Evolutionary conservation across 1,284 basidiomycete genomes (phyloP), one percentile per base, ranked within the genome.

Genomic region (Mycena citricolor): DNA sequence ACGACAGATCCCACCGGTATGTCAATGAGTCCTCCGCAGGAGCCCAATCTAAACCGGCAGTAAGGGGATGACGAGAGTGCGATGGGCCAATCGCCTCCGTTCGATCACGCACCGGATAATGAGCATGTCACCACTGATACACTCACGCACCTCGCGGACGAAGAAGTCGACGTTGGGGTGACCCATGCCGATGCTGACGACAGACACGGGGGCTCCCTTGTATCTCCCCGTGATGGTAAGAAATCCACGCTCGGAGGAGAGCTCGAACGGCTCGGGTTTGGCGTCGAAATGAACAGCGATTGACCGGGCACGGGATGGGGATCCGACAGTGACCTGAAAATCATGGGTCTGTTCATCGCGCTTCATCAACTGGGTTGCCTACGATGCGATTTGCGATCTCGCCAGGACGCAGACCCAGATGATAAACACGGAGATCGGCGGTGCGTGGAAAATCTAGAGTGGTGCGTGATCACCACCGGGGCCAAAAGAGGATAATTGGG

Each of bases 151-250:
- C 66, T 92, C 90, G 51, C 90, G 78, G 12, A 92, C 76, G 61
- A 91, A 89, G 65, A 92, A 92, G 64, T 92, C 89, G 63, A 84
- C 84, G 62, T 86, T 88, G 2, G 87, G 77, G 49, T 68, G 70
- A 16, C 89, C 89, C 90, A 92, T 92, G 8, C 90, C 90, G 45
- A 90, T 90, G 48, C 83, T 85, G 33, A 90, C 71, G 42, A 92
- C 77, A 11, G 82, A 86, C 24, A 92, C 62, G 5, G 88, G 86
- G 4, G 76, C 63, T 33, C 77, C 78, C 33, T 76, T 73, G 68
- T 83, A 91, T 28, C 80, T 73, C 10, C 90, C 90, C 4, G 89
- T 91, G 51, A 90, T 77, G 4, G 86, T 91, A 46, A 86, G 65
- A 64, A 90, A 92, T 7, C 88, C 87, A 39, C 89, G 74, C 54